Base-by-base conservation (phyloP, 169 alveolate genomes). In the Babesia ovata region DNA sequence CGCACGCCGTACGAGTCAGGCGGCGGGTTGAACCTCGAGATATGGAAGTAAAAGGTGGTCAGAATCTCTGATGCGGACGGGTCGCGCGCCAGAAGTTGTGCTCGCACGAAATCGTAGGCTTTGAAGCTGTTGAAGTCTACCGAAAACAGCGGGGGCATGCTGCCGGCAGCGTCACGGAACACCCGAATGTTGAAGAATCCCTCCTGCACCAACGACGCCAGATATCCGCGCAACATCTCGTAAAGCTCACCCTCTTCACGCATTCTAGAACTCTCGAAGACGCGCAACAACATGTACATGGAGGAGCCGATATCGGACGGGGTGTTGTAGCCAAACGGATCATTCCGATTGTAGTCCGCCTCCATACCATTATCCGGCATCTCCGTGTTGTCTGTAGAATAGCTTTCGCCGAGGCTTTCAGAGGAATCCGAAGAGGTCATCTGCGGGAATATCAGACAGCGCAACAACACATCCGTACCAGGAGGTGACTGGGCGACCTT, bases 231-330 rank as follows among this genome's bases (percentile, higher is more conserved):
- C 54, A 67, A n/a, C 13, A 54, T 4, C 39, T 54, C 66, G 49
- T 33, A 16, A 0, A 49, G 29, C 45, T 53, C 65, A 6, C 28
- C 65, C 39, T 53, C 65, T 12, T 48, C 22, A 2, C 19, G 4
- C 17, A 12, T 2, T 26, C 36, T 4, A 6, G 57, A 33, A 26
- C 53, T 10, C 21, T 67, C 66, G 26, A 67, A 54, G n/a, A 52
- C 76, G 21, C 76, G 76, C 42, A 67, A 50, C 12, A 67, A 8
- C 8, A 67, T 36, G 56, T 67, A 67, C 76, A 67, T 67, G 10
- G 50, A 10, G 50, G 39, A 33, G 10, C 39, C 39, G 2, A 33
- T 2, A 6, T 33, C 39, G 6, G 39, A 2, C 2, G 39, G 39
- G 39, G 39, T 33, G 39, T 6, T 33, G 39, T 33, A 33, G 2